phyloP scores from a whole-genome alignment of 768 basidiomycete genomes.

The Mrakia frigida region DNA sequence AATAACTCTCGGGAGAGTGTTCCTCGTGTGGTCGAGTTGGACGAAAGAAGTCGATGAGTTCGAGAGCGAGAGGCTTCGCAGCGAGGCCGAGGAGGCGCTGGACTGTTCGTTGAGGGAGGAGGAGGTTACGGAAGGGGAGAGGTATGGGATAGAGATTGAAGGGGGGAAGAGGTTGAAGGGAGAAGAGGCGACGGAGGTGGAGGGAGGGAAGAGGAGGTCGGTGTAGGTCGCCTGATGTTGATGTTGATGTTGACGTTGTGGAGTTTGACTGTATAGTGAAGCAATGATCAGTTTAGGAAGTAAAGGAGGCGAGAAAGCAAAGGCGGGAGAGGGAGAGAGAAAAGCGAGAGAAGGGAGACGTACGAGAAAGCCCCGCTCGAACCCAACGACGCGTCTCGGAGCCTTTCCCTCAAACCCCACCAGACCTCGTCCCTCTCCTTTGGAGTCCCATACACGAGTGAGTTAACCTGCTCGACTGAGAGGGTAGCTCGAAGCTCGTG shows the following conservation, averaged over 20 bases:
- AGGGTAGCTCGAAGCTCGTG: not conserved
- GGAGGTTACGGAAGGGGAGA: not conserved
- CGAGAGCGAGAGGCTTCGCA: not conserved
- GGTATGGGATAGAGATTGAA: not conserved
- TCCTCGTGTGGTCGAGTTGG: not conserved
- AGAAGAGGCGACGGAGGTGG: not conserved
- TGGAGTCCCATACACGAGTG: not conserved
- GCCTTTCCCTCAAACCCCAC: not conserved
- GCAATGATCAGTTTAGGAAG: not conserved
- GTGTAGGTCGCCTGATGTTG: not conserved
- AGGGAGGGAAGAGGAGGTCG: conserved; percentile 1
- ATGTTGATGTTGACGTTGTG: not conserved
- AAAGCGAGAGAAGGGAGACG: not conserved
- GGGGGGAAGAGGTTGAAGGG: not conserved
- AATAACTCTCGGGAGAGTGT: too few species aligned
- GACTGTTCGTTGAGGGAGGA: conserved; percentile 1
- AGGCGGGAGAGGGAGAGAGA: not conserved
- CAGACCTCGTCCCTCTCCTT: not conserved
- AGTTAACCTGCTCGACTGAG: not conserved
- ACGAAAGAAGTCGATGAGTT: not conserved
- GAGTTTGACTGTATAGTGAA: not conserved
- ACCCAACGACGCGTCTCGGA: not conserved
- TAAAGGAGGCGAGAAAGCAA: too few species aligned
- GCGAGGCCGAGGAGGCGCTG: not conserved
- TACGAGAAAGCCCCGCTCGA: not conserved